A percentile compares a stretch with the other conserved stretches of the same genome.
Evolutionary conservation across 306 rosid species (phyloP).

Genomic region (Canavalia ensiformis): DNA sequence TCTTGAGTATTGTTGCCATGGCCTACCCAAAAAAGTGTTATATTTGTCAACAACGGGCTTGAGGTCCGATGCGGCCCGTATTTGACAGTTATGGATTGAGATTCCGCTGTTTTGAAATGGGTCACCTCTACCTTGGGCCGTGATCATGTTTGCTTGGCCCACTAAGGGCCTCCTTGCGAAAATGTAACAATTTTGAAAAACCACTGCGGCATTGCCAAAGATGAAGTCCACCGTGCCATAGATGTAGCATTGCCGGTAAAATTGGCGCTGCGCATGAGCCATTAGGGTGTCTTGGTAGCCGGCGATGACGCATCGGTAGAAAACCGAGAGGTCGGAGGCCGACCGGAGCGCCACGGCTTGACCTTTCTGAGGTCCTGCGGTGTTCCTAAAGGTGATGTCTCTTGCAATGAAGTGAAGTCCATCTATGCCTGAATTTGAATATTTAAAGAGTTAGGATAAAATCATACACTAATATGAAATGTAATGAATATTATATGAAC

Average conservation of each 20-base stretch:
- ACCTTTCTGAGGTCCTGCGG: constrained; percentile 72
- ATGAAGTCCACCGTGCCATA: constrained; percentile 90
- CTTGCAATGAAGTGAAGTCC: constrained; percentile 77
- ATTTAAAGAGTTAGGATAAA: background rate
- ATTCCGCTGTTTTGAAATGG: constrained; percentile 78
- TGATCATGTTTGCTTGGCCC: constrained; percentile 91
- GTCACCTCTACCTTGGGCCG: constrained; percentile 89
- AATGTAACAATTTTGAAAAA: constrained; percentile 74
- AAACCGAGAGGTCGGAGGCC: constrained; percentile 79
- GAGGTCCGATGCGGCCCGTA: constrained; percentile 68
- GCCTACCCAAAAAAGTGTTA: constrained; percentile 80
- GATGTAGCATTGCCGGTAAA: constrained; percentile 73
- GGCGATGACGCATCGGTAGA: constrained; percentile 69
- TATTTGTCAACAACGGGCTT: constrained; percentile 53
- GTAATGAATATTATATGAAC: too few relatives aligned
- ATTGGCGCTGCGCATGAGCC: constrained; percentile 90
- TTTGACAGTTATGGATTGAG: constrained; percentile 69
- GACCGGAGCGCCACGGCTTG: constrained; percentile 93
- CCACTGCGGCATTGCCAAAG: constrained; percentile 86
- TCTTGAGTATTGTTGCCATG: constrained; percentile 80
- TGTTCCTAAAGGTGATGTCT: constrained; percentile 71
- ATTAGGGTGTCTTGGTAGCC: constrained; percentile 96
- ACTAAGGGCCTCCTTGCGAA: constrained; percentile 64
- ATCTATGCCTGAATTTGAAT: constrained; percentile 64
- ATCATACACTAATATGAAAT: background rate